Percentiles rank a stretch among this genome's conserved stretches.
Evolutionary conservation across 2,329 filamentous ascomycete genomes (phyloP).

Genomic region (Aspergillus pseudotamarii): DNA sequence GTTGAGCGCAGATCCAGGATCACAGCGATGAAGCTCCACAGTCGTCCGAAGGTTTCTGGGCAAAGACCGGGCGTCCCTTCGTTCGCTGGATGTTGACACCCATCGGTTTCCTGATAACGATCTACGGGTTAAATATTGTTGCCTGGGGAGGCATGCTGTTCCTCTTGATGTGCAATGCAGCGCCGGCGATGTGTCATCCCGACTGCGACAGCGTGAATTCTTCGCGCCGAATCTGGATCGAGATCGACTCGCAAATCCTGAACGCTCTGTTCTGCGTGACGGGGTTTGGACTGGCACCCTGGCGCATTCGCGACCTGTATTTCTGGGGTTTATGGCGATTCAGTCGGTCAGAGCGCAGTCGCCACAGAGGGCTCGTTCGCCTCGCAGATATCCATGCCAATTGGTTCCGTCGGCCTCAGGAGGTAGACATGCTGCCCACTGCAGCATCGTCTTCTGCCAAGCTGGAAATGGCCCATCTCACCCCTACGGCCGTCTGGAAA

Average conservation of each 20-base stretch:
- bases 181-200: slow-evolving; percentile 55
- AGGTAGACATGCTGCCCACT: not conserved
- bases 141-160: slow-evolving; percentile 94
- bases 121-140: slow-evolving; percentile 81
- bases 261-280: slow-evolving; percentile 87
- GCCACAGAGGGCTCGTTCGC: not conserved
- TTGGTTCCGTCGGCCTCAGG: slow-evolving; percentile 1
- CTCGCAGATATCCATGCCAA: not conserved
- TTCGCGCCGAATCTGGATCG: slow-evolving; percentile 80
- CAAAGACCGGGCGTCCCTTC: not conserved
- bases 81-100: slow-evolving; percentile 70
- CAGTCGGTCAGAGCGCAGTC: slow-evolving; percentile 38
- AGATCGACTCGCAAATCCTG: slow-evolving; percentile 80
- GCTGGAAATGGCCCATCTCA: not conserved
- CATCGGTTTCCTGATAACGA: slow-evolving; percentile 72
- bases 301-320: slow-evolving; percentile 80
- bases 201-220: slow-evolving; percentile 73
- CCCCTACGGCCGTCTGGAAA: slow-evolving; percentile 61
- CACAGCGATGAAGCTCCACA: not conserved
- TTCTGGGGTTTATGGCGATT: slow-evolving; percentile 69
- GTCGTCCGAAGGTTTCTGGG: not conserved
- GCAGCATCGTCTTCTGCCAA: slow-evolving; percentile 35
- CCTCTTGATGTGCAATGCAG: slow-evolving; percentile 76
- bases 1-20: not conserved
- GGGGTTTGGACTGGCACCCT: slow-evolving; percentile 80